These are phyloP conservation scores for Jaapia argillacea DNA, from an alignment of 768 basidiomycete species.

Conservation along the genomic window DNA sequence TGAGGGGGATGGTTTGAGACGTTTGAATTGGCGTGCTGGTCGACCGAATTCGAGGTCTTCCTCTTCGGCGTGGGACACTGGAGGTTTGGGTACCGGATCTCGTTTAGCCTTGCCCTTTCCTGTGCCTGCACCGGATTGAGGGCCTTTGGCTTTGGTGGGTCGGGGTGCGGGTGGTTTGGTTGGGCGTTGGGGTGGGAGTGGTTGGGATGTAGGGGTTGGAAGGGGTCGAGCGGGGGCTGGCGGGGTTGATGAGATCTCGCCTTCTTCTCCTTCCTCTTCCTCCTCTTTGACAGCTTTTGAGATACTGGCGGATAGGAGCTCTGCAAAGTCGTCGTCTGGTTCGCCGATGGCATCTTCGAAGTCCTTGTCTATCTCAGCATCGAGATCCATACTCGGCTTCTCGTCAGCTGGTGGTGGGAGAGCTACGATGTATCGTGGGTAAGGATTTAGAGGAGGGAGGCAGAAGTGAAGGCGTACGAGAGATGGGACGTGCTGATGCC, in stretches of 20 bases:
- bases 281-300: slow-evolving; percentile 1
- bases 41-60: slow-evolving; percentile 40
- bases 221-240: not conserved
- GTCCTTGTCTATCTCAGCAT: slow-evolving; percentile 30
- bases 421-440: slow-evolving; percentile 3
- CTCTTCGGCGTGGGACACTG: slow-evolving; percentile 20
- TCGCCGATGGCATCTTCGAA: slow-evolving; percentile 29
- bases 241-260: slow-evolving; percentile 3
- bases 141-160: slow-evolving; percentile 11
- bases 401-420: slow-evolving; percentile 12
- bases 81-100: slow-evolving; percentile 13
- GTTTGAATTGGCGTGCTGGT: slow-evolving; percentile 30
- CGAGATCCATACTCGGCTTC: slow-evolving; percentile 9
- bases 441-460: slow-evolving; percentile 2
- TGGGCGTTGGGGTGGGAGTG: slow-evolving; percentile 3
- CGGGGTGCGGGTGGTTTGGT: slow-evolving; percentile 9
- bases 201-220: not conserved
- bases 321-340: not conserved
- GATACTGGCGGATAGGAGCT: not conserved
- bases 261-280: slow-evolving; percentile 8
- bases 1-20: slow-evolving; percentile 17
- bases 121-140: slow-evolving; percentile 1
- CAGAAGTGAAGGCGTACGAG: not conserved
- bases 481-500: not conserved
- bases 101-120: slow-evolving; percentile 14